Conservation (phyloP, 345 rosid genomes). For the Eucalyptus pumila region DNA sequence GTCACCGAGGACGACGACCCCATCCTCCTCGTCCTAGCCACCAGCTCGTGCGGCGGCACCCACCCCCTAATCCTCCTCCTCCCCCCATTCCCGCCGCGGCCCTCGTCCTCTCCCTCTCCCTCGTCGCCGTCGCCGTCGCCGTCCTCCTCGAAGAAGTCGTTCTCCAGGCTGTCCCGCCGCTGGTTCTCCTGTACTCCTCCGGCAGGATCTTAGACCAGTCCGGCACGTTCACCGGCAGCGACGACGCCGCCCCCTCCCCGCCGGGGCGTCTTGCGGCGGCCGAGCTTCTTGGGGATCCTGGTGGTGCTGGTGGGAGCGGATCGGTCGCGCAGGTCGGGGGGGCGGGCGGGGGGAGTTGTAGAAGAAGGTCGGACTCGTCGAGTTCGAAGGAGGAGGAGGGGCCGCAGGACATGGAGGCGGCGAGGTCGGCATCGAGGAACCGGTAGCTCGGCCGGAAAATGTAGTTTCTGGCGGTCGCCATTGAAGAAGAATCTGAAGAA, state of each 20-base stretch:
- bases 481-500: neutral
- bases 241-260: neutral
- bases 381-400: neutral
- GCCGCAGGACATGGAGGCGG: neutral
- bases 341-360: neutral
- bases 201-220: constrained; percentile 9
- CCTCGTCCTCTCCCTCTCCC: neutral
- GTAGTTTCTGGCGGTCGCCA: neutral
- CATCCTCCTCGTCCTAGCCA: constrained; percentile 1
- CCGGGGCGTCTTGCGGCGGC: neutral
- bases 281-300: neutral
- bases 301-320: neutral
- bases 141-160: neutral
- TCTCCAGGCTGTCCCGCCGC: neutral
- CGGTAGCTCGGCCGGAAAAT: neutral
- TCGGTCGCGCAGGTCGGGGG: neutral
- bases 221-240: constrained; percentile 3
- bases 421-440: neutral
- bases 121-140: neutral
- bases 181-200: neutral
- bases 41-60: constrained; percentile 4
- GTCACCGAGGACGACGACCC: neutral
- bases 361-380: neutral
- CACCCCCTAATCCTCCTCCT: neutral
- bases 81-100: neutral